Base-by-base conservation (phyloP, 768 basidiomycete genomes). In the Rhodosporidiobolus odoratus region DNA sequence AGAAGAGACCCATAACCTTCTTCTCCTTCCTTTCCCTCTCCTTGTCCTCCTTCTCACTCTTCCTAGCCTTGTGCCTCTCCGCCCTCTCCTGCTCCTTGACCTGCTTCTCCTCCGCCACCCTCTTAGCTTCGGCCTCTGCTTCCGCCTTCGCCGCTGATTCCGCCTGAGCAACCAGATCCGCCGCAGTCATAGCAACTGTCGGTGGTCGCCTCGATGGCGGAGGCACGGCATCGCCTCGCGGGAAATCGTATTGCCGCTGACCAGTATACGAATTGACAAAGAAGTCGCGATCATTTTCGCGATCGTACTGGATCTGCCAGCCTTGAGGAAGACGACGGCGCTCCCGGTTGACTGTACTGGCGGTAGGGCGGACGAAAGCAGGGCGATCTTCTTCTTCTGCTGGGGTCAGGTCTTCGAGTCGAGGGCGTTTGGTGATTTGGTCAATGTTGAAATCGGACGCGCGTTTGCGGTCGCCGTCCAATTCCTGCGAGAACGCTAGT, bases 1-100 rank as follows among this genome's bases (percentile, higher is more conserved):
- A 90, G 25, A 98, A 86, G 43, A 97, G 83, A 78, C 91, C 91
- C 73, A 87, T 77, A 72, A 96, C 77, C 70, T 85, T 81, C 84
- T 92, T 94, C 81, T 96, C 92, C 83, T 80, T 80, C 54, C 70
- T 25, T 34, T 40, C 58, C 40, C 67, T 37, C 30, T 62, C 68
- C 58, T 68, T 68, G 37, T 58, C 62, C 35, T 67, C 68, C 76
- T 68, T 68, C 77, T 79, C 71, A 60, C 67, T 86, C 78, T 84
- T 87, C 75, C 88, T 85, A 73, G 87, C 85, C 53, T 65, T 58
- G 45, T 68, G 54, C 35, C 66, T 17, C 54, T 72, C 68, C 59
- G 66, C 67, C 61, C 37, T 62, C 69, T 73, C 68, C 38, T 64
- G 30, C 63, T 61, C 53, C 66, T 57, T 69, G 48, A 59, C 72